Base-by-base conservation (phyloP, 306 rosid genomes). In the Gynostemma pentaphyllum region DNA sequence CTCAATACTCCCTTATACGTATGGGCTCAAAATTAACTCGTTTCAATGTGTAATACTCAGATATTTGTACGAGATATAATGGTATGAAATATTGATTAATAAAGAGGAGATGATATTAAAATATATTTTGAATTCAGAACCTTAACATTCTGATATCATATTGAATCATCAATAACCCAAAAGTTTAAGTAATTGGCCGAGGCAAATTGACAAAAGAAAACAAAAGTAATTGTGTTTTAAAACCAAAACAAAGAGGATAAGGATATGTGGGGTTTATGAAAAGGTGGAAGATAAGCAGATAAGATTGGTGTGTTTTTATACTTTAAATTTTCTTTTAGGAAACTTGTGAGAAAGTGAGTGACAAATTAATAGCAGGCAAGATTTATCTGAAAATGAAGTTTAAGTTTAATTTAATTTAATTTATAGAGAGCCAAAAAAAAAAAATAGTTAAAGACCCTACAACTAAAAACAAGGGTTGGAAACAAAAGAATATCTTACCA, bases 321-420 rank as follows among this genome's bases (percentile, higher is more conserved):
- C 84, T 69, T 72, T 60, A n/a, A n/a, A n/a, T n/a, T n/a, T n/a
- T n/a, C n/a, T n/a, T n/a, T n/a, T n/a, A n/a, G 78, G 67, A 72
- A 72, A 66, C 26, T 68, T 49, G 64, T 80, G 76, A 28, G 36
- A 23, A 76, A 69, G 59, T 9, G 46, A 46, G 49, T 40, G 36
- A 70, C n/a, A n/a, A n/a, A 82, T 68, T 53, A 68, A 75, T 81
- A 81, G 80, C 83, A 72, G 79, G 76, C 94, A 83, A 67, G 70
- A 75, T 72, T 73, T 61, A 73, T 55, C 74, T 53, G 76, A 75
- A 22, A 71, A 60, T 53, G 73, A 78, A 62, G 74, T 69, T 71
- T 75, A 48, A 68, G 80, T 37, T 72, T 75, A 74, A 8, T 39
- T 15, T 75, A 48, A 68, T 78, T 37, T 72, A 76, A 74, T 4